Evolutionary conservation across 345 rosid species (phyloP), one percentile per base, ranked within the genome.

Genomic region (Camelina hispida): DNA sequence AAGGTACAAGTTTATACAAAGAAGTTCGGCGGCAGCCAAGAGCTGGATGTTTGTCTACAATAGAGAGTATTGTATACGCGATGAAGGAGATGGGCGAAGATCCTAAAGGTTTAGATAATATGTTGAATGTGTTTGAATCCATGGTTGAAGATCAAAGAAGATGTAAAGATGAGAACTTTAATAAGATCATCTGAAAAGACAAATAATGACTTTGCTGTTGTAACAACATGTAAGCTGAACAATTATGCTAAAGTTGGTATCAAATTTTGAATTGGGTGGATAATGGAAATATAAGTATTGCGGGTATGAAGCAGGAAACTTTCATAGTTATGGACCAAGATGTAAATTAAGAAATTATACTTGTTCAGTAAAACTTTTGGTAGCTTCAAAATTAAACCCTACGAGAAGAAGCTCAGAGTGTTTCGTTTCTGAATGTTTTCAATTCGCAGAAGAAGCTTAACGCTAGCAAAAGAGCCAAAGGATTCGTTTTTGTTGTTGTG

Each of bases 141-240:
- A 90, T 92, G 97, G 92, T 92, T 43, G 83, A 67, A 2, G 96
- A 90, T 80, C 96, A 90, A 80, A 82, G 97, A 72, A 83, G 81
- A 62, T 86, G 84, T 69, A 89, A 84, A 80, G 68, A 80, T 56
- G 93, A 87, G 80, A 87, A 89, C 48, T 64, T 64, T 78, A 76
- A 40, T 66, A 63, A 78, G 74, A 62, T 12, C 46, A 34, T 64
- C 71, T 65, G 64, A 69, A 16, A 28, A 34, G 20, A 13, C 63
- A 17, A 59, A 25, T 11, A n/a, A n/a, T 23, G 20, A 55, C 40
- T 53, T 16, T 58, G 54, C 15, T 77, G 59, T 20, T 68, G 72
- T 75, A 68, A 47, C 28, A 68, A 47, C 28, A 35, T 66, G 59
- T 53, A 0, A 35, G 2, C 35, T 62, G 34, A 61, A 47, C 9